A percentile compares a stretch with the other conserved stretches of the same genome.
Conservation (phyloP, 2,329 filamentous ascomycete species). For the Aspergillus flavus region DNA sequence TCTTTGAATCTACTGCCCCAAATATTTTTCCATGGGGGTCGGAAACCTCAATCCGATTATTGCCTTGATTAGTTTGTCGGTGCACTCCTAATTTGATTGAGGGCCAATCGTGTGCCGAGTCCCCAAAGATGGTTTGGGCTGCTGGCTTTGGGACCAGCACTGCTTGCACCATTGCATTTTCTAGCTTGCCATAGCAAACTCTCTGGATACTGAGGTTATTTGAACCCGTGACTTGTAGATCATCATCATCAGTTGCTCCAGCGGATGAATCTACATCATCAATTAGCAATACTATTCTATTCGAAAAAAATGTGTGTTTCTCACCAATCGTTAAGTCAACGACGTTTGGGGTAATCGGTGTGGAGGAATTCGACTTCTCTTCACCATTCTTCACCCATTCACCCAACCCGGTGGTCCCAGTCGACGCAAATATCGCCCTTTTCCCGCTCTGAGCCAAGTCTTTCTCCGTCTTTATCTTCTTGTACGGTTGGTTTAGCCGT, state of each 20-base stretch:
- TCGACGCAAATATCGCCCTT: conserved; percentile 48
- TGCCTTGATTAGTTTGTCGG: conserved; percentile 58
- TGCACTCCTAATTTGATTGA: conserved; percentile 72
- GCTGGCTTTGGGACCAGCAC: conserved; percentile 70
- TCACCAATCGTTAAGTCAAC: conserved; percentile 51
- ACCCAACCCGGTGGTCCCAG: conserved; percentile 61
- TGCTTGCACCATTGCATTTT: conserved; percentile 67
- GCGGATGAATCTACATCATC: conserved; percentile 20
- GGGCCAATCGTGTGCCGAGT: conserved; percentile 63
- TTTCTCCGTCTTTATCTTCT: conserved; percentile 63
- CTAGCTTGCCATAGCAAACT: conserved; percentile 79
- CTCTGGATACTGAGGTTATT: conserved; percentile 67
- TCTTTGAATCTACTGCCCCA: conserved; percentile 71
- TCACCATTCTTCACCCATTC: conserved; percentile 68
- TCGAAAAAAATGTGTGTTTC: background rate
- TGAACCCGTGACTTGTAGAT: conserved; percentile 50
- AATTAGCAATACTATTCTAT: conserved; percentile 22
- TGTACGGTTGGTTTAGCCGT: conserved; percentile 63
- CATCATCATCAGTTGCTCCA: conserved; percentile 36
- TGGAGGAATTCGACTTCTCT: conserved; percentile 36
- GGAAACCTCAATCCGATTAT: conserved; percentile 66
- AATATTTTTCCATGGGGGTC: conserved; percentile 74
- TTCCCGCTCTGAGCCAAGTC: conserved; percentile 47
- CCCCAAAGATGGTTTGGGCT: conserved; percentile 59
- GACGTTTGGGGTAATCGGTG: conserved; percentile 54